Conservation (phyloP, 148 eudicot species). For the Dysphania ambrosioides region DNA sequence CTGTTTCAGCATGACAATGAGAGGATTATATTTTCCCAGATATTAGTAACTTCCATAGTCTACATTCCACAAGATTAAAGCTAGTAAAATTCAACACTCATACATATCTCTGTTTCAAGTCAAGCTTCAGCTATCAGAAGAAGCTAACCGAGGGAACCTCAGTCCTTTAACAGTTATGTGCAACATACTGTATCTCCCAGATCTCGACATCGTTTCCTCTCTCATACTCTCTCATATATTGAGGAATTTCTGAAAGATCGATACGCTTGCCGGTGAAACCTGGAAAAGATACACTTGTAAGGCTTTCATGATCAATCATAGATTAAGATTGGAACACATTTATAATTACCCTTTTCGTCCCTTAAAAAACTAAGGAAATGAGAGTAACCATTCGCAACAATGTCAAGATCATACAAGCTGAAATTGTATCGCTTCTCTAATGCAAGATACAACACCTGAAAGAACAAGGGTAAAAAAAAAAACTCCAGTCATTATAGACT, state of each 20-base stretch:
- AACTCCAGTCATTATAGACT: background rate
- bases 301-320: constrained; percentile 25
- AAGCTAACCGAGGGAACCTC: background rate
- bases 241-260: constrained; percentile 65
- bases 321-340: background rate
- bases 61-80: background rate
- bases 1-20: background rate
- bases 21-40: background rate
- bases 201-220: constrained; percentile 78
- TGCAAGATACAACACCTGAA: constrained; percentile 73
- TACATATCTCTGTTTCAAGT: background rate
- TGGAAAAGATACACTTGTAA: constrained; percentile 20
- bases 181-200: constrained; percentile 60
- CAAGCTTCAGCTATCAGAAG: background rate
- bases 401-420: constrained; percentile 61
- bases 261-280: constrained; percentile 61
- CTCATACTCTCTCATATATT: constrained; percentile 62
- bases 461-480: constrained; percentile 1
- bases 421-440: constrained; percentile 90
- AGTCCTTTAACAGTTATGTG: background rate
- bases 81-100: background rate
- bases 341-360: constrained; percentile 31
- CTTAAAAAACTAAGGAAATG: constrained; percentile 58
- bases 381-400: constrained; percentile 84
- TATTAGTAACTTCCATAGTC: background rate